Evolutionary conservation across 192 early-diverging fungal species (phyloP), one percentile per base, ranked within the genome.

Genomic region (Gamsiella multidivaricata): DNA sequence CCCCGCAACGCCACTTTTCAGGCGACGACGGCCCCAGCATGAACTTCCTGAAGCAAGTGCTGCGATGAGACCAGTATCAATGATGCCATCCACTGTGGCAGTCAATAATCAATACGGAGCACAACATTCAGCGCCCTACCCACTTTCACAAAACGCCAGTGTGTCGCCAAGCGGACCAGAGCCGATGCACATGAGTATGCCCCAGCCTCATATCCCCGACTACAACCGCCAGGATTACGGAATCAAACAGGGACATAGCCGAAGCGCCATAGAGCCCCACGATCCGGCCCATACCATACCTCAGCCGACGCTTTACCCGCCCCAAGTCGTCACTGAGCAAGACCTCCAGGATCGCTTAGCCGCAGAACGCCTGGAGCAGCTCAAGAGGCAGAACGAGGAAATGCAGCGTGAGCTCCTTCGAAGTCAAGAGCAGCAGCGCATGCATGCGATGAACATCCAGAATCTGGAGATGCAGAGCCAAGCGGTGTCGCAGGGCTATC

Each of bases 251-350:
- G 57, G 43, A 1, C 54, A 64, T 25, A 57, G 58, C 15, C 34
- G 61, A 15, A 17, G 23, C 28, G 15, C 20, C 9, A 51, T 23
- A 12, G 54, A 72, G 36, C 17, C 60, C 0, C 65, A 60, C n/a
- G 67, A 71, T 9, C 23, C 57, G 20, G 45, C 61, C 28, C 55
- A 59, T 2, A 15, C 28, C 9, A 50, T 58, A 18, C 31, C 70
- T n/a, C 54, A 73, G 37, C 65, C 65, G 4, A 61, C 46, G 3
- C 53, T 78, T 9, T 78, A 78, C 18, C 74, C 74, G 20, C 74
- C 74, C 7, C 74, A 69, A 26, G 69, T 78, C 29, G 64, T 78
- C 9, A 29, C 74, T 0, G 65, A 78, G 9, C 37, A 69, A 25
- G 65, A 78, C 3, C 51, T 67, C 11, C 43, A 76, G n/a, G 59